A percentile compares a stretch with the other conserved stretches of the same genome.
Evolutionary conservation across 805 yeast species (phyloP).

Genomic region (Blastobotrys chiropterorum): DNA sequence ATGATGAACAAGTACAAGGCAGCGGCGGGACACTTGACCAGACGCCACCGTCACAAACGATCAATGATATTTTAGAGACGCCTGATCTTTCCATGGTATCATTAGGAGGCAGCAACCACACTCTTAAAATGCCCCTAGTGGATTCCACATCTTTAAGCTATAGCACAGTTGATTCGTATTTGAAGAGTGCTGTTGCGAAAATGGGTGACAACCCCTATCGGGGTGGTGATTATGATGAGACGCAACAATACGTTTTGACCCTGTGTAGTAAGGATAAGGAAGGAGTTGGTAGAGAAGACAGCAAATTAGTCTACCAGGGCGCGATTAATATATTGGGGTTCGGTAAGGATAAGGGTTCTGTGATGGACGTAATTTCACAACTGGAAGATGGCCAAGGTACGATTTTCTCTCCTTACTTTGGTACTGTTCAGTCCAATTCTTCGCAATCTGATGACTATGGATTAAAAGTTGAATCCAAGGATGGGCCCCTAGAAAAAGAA

Average conservation of each 20-base stretch:
- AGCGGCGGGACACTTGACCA: not conserved
- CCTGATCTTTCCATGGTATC: constrained; percentile 9
- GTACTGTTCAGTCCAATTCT: not conserved
- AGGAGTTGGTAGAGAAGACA: not conserved
- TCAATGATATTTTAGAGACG: constrained; percentile 1
- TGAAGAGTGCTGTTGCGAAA: not conserved
- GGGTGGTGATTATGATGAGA: not conserved
- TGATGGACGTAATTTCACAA: not conserved
- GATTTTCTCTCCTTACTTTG: not conserved
- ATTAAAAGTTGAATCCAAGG: not conserved
- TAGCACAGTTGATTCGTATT: not conserved
- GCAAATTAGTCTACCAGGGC: not conserved
- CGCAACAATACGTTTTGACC: not conserved
- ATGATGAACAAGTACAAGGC: not conserved
- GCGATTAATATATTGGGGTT: not conserved
- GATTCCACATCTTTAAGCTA: not conserved
- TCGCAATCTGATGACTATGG: not conserved
- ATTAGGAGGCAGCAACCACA: constrained; percentile 8
- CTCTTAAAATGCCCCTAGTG: constrained; percentile 10
- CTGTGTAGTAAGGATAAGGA: not conserved
- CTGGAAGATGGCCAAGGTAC: not conserved
- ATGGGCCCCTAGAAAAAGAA: not conserved
- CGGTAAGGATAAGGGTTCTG: not conserved
- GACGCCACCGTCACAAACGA: not conserved
- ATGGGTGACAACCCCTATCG: not conserved